These are phyloP conservation scores for Hyphopichia pseudoburtonii DNA, from an alignment of 1,139 yeast genomes.

Conservation along the genomic window DNA sequence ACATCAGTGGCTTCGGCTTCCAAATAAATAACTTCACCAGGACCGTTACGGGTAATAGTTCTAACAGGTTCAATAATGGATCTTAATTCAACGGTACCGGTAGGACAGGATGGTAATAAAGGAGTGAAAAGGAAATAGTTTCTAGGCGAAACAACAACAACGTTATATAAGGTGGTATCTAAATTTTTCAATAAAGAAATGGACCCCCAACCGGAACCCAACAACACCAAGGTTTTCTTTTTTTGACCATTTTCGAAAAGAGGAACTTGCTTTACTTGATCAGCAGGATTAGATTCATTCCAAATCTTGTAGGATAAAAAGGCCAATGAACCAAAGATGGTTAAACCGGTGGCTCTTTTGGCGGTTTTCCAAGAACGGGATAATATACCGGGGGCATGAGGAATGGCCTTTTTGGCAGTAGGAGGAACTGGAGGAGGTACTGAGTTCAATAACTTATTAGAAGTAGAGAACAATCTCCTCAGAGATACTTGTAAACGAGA, in stretches of 20 bases:
- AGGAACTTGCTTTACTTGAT: conserved; percentile 57
- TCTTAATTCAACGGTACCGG: conserved; percentile 88
- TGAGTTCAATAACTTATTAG: background rate
- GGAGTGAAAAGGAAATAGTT: conserved; percentile 95
- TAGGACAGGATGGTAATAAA: conserved; percentile 87
- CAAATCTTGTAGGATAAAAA: conserved; percentile 58
- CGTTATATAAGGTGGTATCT: conserved; percentile 85
- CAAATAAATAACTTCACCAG: conserved; percentile 79
- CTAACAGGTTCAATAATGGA: conserved; percentile 88
- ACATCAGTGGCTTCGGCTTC: conserved; percentile 90
- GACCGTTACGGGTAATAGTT: conserved; percentile 64
- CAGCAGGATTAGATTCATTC: conserved; percentile 60
- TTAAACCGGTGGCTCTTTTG: conserved; percentile 25
- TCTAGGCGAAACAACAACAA: conserved; percentile 87
- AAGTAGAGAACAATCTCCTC: conserved; percentile 5
- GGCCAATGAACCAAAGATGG: conserved; percentile 40
- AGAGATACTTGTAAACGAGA: conserved; percentile 1
- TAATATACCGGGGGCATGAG: conserved; percentile 14
- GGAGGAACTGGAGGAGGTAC: conserved; percentile 1
- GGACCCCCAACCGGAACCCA: conserved; percentile 97
- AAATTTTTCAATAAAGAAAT: conserved; percentile 77
- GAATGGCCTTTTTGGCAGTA: background rate
- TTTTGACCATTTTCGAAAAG: conserved; percentile 65
- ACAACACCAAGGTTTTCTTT: conserved; percentile 83
- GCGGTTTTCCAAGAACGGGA: conserved; percentile 30